Evolutionary conservation across 306 rosid genomes (phyloP).

Genomic region (Arachis stenosperma): DNA sequence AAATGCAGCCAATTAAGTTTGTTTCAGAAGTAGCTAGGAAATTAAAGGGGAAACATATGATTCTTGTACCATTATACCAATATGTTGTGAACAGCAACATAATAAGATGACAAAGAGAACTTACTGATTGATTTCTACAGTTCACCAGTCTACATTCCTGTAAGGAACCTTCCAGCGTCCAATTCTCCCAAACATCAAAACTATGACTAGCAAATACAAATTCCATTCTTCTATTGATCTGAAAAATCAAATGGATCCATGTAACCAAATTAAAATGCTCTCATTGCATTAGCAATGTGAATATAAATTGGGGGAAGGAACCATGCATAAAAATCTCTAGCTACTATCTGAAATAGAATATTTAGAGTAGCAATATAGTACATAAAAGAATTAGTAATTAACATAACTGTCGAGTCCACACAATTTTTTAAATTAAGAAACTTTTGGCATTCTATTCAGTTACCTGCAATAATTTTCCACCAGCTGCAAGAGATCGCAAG

Average conservation of each 20-base stretch:
- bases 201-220: conserved; percentile 97
- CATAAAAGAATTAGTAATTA: conserved; percentile 19
- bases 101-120: conserved; percentile 42
- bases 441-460: conserved; percentile 7
- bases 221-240: conserved; percentile 96
- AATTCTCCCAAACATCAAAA: conserved; percentile 98
- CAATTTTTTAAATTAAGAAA: conserved; percentile 28
- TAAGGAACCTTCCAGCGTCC: conserved; percentile 83
- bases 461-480: conserved; percentile 98
- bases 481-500: conserved; percentile 92
- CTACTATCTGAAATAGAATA: conserved; percentile 20
- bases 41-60: conserved; percentile 11
- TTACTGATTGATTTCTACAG: conserved; percentile 81
- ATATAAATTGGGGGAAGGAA: conserved; percentile 33
- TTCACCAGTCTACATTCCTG: conserved; percentile 92
- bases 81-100: conserved; percentile 13
- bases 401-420: background rate
- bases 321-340: conserved; percentile 7
- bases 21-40: conserved; percentile 15
- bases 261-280: conserved; percentile 31
- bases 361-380: conserved; percentile 10
- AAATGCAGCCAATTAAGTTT: conserved; percentile 20
- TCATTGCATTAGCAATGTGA: conserved; percentile 22
- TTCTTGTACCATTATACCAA: conserved; percentile 10
- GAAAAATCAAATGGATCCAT: conserved; percentile 40